Conservation (phyloP, 495 filamentous ascomycete species). For the Neurospora sp. region DNA sequence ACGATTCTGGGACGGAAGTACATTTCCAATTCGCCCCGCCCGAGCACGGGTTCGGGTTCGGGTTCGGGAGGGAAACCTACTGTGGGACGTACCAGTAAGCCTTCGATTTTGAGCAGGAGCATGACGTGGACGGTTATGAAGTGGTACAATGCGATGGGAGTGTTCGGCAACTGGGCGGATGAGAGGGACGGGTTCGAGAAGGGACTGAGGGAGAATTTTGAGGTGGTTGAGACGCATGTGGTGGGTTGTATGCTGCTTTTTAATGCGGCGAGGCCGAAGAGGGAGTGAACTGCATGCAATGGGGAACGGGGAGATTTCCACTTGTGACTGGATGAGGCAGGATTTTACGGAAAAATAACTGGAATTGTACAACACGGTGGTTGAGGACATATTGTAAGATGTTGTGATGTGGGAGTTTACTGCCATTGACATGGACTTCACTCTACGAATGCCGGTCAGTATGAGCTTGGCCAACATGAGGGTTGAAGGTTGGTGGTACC, state of each 20-base stretch:
- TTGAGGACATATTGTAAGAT: too few relatives aligned
- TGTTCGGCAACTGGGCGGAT: conserved; percentile 19
- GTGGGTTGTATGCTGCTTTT: conserved; percentile 8
- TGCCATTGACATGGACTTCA: too few relatives aligned
- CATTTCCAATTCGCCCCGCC: not conserved
- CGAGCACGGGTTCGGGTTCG: conserved; percentile 1
- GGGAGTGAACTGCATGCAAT: not conserved
- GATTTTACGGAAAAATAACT: too few relatives aligned
- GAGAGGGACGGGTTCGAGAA: conserved; percentile 23
- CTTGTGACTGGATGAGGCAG: too few relatives aligned
- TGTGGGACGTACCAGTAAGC: not conserved
- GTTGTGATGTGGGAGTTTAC: too few relatives aligned
- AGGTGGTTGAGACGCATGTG: conserved; percentile 19
- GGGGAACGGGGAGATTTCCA: not conserved
- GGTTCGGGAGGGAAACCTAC: not conserved
- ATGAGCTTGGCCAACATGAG: not conserved
- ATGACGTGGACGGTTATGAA: conserved; percentile 21
- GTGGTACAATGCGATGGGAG: conserved; percentile 17
- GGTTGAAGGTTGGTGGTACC: too few relatives aligned
- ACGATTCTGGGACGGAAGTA: conserved; percentile 20
- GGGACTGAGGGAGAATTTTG: conserved; percentile 19
- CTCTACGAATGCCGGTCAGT: not conserved
- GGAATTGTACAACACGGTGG: too few relatives aligned
- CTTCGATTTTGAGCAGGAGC: not conserved
- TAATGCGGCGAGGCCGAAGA: not conserved